These are phyloP conservation scores for Lichtheimia ornata DNA, from an alignment of 371 early-diverging fungal species.

Conservation along the genomic window DNA sequence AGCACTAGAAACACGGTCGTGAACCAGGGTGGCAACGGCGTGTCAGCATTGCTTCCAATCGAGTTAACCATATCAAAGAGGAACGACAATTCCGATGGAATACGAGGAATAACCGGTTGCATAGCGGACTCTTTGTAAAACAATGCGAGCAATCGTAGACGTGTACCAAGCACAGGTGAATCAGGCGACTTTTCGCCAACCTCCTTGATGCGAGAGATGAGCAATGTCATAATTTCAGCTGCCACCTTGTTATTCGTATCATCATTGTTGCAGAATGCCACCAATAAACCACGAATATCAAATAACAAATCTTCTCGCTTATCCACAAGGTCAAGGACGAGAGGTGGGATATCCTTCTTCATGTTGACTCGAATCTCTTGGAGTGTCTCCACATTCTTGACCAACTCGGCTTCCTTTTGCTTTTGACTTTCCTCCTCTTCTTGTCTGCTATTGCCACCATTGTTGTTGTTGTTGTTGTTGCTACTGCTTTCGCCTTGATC, in stretches of 20 bases:
- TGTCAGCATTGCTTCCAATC: neutral
- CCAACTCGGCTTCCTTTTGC: slow-evolving; percentile 32
- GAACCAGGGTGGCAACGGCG: slow-evolving; percentile 52
- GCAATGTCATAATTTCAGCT: slow-evolving; percentile 38
- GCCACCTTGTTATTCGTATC: slow-evolving; percentile 48
- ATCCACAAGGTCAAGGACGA: slow-evolving; percentile 64
- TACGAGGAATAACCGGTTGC: slow-evolving; percentile 49
- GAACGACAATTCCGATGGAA: slow-evolving; percentile 39
- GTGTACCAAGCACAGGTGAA: slow-evolving; percentile 36
- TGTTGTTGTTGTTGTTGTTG: slow-evolving; percentile 1
- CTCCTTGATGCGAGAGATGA: slow-evolving; percentile 29
- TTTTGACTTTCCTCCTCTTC: slow-evolving; percentile 28
- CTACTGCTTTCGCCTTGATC: neutral
- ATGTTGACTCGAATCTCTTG: slow-evolving; percentile 54
- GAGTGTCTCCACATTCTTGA: slow-evolving; percentile 40
- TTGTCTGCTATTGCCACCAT: slow-evolving; percentile 6
- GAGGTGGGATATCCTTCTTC: slow-evolving; percentile 46
- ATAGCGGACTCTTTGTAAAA: slow-evolving; percentile 58
- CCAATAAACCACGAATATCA: slow-evolving; percentile 69
- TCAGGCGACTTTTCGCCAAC: slow-evolving; percentile 13
- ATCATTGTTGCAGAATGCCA: slow-evolving; percentile 47
- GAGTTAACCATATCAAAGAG: slow-evolving; percentile 49
- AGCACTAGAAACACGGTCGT: slow-evolving; percentile 69
- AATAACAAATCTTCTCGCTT: slow-evolving; percentile 69
- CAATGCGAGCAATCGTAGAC: slow-evolving; percentile 68